Percentiles rank a stretch among this genome's conserved stretches.
These are phyloP conservation scores for Batkoa obscura DNA, from an alignment of 371 early-diverging fungal species.

Conservation along the genomic window DNA sequence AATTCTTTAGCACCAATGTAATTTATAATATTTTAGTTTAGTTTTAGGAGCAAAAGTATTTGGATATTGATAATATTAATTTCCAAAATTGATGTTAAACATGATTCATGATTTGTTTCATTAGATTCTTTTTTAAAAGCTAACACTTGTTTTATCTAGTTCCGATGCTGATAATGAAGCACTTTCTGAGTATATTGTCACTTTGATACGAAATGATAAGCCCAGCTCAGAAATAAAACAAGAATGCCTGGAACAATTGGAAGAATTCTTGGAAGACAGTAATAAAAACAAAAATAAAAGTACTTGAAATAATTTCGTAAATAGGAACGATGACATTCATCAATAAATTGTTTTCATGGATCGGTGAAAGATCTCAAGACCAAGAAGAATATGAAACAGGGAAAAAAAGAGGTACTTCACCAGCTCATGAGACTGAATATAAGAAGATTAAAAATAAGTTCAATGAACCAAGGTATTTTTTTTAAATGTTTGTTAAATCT, in stretches of 20 bases:
- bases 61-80: too few relatives aligned
- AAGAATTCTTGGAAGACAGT: not conserved
- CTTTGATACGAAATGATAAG: not conserved
- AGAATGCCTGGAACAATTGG: not conserved
- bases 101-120: too few relatives aligned
- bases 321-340: not conserved
- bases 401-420: not conserved
- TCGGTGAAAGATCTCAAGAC: not conserved
- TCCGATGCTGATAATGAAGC: slow-evolving; percentile 2
- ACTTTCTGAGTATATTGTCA: not conserved
- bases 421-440: not conserved
- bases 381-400: not conserved
- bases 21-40: too few relatives aligned
- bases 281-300: not conserved
- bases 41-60: too few relatives aligned
- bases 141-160: not conserved
- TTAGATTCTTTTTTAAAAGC: too few relatives aligned
- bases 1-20: too few relatives aligned
- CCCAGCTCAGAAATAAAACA: not conserved
- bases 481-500: not conserved
- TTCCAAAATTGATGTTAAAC: too few relatives aligned
- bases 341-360: not conserved
- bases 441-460: not conserved
- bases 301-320: not conserved
- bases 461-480: not conserved